A percentile compares a stretch with the other conserved stretches of the same genome.
These are phyloP conservation scores for Pichia heedii DNA, from an alignment of 805 yeast genomes.

Conservation along the genomic window DNA sequence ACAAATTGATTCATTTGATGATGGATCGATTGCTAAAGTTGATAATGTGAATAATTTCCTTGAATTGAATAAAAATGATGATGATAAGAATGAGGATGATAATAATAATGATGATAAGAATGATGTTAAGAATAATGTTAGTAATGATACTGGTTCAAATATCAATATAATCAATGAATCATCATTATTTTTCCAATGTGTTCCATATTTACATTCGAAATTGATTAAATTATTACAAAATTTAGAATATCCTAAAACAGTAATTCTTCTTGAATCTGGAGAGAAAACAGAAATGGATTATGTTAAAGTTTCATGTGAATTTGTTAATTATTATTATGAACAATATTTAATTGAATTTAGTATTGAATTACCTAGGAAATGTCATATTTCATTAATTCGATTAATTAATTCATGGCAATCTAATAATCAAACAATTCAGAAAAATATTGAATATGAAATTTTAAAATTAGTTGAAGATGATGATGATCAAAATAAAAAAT, in stretches of 20 bases:
- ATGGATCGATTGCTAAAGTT: not conserved
- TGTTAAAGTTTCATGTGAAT: conserved; percentile 21
- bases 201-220: conserved; percentile 26
- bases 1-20: conserved; percentile 23
- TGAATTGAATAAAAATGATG: too few relatives aligned
- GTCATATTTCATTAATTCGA: conserved; percentile 21
- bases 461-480: conserved; percentile 25
- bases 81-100: not conserved
- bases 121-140: conserved; percentile 18
- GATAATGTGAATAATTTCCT: too few relatives aligned
- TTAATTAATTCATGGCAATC: conserved; percentile 33
- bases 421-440: conserved; percentile 28
- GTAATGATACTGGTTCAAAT: conserved; percentile 17
- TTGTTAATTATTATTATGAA: conserved; percentile 29
- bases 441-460: conserved; percentile 32
- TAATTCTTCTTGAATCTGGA: conserved; percentile 2
- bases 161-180: conserved; percentile 27
- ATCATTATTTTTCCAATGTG: conserved; percentile 28
- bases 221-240: conserved; percentile 17
- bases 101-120: not conserved
- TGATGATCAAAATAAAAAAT: conserved; percentile 24
- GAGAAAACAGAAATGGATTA: conserved; percentile 22
- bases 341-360: conserved; percentile 28
- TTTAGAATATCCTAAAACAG: conserved; percentile 22
- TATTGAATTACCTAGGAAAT: conserved; percentile 26